Base-by-base conservation (phyloP, 1,284 basidiomycete genomes). In the Megacollybia platyphylla region DNA sequence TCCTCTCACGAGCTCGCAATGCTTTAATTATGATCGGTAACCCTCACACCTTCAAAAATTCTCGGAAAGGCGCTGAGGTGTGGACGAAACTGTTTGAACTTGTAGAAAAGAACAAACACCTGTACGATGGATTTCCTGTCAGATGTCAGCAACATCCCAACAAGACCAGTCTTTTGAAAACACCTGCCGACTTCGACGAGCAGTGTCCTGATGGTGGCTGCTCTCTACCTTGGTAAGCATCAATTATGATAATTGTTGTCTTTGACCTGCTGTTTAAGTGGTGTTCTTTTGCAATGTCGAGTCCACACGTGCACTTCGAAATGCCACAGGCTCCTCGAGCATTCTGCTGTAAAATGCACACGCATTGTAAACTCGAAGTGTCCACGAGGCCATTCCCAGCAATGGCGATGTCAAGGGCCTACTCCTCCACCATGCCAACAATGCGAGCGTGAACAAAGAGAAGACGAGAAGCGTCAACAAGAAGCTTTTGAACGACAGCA, bases 21-120 rank as follows among this genome's bases (percentile, higher is more conserved):
- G 73, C 66, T 0, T 53, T 79, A 4, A 73, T 82, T 46, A 67
- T 82, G 55, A 67, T 82, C 26, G 79, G 79, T 4, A 80, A 82
- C 48, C 56, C 67, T 0, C 52, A 70, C 2, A 82, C 79, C 0
- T 80, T 81, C 56, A 55, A 57, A 30, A 59, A 65, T 3, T 63
- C 78, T 4, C 65, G 64, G 15, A 76, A 66, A 46, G 79, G 76
- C 1, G 59, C 57, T 5, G 60, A 61, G 1, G 44, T 76, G 0
- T 82, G 79, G 77, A 52, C 45, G 0, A 53, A 54, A 13, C 60
- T 81, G 4, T 66, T 80, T 44, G 51, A 57, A 1, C 49, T 72
- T 42, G 50, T 81, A 5, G 49, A 54, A 31, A 40, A 54, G 2
- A 57, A 55, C 6, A 57, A 59, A 0, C 67, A 79, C 47, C 49